These are phyloP conservation scores for Nitzschia inconspicua DNA, from an alignment of 108 stramenopile species.

Conservation along the genomic window DNA sequence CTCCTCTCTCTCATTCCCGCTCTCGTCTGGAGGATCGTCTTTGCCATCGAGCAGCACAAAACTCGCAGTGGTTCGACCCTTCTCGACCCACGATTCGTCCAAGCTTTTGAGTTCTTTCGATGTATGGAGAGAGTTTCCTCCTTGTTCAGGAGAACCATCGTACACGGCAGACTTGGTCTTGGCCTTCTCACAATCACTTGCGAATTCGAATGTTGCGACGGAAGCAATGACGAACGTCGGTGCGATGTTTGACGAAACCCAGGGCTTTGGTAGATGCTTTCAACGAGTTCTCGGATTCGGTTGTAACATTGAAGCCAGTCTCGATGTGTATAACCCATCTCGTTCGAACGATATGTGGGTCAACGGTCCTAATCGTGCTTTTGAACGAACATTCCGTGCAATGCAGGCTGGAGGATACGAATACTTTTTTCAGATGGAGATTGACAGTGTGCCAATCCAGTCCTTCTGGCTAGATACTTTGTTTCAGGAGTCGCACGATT, in stretches of 20 bases:
- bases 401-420: conserved; percentile 68
- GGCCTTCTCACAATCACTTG: conserved; percentile 66
- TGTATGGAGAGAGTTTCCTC: conserved; percentile 24
- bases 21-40: too few species aligned
- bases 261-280: conserved; percentile 64
- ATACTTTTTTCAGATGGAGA: conserved; percentile 70
- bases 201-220: conserved; percentile 30
- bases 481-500: conserved; percentile 36
- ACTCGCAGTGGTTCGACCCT: conserved; percentile 25
- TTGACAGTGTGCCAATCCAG: conserved; percentile 64
- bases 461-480: conserved; percentile 66
- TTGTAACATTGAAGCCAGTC: conserved; percentile 53
- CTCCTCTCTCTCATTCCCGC: too few species aligned
- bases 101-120: conserved; percentile 17
- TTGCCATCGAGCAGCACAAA: background rate
- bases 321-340: conserved; percentile 46
- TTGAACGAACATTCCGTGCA: conserved; percentile 61
- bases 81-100: conserved; percentile 10
- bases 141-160: conserved; percentile 1
- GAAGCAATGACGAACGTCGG: conserved; percentile 53
- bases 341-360: conserved; percentile 66
- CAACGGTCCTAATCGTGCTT: conserved; percentile 77
- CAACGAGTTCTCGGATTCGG: conserved; percentile 63
- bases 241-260: conserved; percentile 52
- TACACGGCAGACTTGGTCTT: conserved; percentile 54